Conservation (phyloP, 2,329 filamentous ascomycete genomes). For the Xylaria sp. region DNA sequence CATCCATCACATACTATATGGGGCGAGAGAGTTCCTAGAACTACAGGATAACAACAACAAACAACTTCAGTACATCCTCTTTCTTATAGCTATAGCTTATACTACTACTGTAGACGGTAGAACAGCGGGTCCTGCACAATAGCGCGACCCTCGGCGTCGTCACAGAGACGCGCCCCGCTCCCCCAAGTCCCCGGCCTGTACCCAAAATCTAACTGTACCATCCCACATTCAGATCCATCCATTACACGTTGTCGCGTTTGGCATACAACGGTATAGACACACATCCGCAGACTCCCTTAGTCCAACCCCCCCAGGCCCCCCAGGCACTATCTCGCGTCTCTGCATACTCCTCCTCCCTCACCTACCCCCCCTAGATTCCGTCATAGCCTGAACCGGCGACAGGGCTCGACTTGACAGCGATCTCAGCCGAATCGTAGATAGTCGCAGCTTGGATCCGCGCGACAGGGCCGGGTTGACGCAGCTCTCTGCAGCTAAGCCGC, state of each 20-base stretch:
- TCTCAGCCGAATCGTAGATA: conserved; percentile 43
- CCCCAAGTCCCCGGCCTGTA: conserved; percentile 28
- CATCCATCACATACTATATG: conserved; percentile 9
- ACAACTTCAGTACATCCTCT: conserved; percentile 4
- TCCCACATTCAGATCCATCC: conserved; percentile 27
- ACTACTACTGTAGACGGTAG: background rate
- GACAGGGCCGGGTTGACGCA: conserved; percentile 62
- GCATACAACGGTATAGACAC: conserved; percentile 33
- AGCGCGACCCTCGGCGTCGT: conserved; percentile 51
- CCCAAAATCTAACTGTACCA: conserved; percentile 41
- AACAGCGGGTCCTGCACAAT: conserved; percentile 37
- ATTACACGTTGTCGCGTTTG: conserved; percentile 31
- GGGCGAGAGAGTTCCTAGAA: conserved; percentile 1
- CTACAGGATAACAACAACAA: background rate
- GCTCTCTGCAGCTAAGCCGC: conserved; percentile 64
- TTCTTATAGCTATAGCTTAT: conserved; percentile 20
- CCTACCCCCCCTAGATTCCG: conserved; percentile 49
- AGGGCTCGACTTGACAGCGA: conserved; percentile 49
- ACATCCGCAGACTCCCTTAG: conserved; percentile 31
- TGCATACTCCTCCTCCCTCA: conserved; percentile 38
- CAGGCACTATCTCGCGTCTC: conserved; percentile 32
- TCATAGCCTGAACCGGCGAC: conserved; percentile 60
- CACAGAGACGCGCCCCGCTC: conserved; percentile 40
- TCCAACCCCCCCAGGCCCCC: conserved; percentile 26
- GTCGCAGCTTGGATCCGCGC: conserved; percentile 48